Evolutionary conservation across 2,329 filamentous ascomycete genomes (phyloP).

Genomic region (Curvularia sp.): DNA sequence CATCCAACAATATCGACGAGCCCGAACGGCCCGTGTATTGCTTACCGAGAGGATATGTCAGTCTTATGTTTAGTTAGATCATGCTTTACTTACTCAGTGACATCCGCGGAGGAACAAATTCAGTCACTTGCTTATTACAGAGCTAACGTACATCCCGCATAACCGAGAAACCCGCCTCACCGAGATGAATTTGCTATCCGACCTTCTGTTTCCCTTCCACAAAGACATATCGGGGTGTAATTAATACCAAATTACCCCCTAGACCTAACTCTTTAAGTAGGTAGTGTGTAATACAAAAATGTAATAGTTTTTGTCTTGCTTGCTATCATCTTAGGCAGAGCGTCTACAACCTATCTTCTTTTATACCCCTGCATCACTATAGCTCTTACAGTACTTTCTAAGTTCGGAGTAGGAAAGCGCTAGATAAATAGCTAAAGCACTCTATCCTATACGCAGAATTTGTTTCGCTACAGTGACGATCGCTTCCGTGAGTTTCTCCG

Average conservation of each 20-base stretch:
- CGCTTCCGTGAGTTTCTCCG: constrained; percentile 4
- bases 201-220: not conserved
- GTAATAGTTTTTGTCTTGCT: not conserved
- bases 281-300: not conserved
- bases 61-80: too few relatives aligned
- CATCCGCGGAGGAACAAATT: too few relatives aligned
- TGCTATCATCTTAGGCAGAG: not conserved
- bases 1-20: too few relatives aligned
- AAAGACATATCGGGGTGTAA: not conserved
- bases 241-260: not conserved
- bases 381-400: not conserved
- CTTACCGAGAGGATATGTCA: too few relatives aligned
- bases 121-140: too few relatives aligned
- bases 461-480: not conserved
- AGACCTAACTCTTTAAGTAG: not conserved
- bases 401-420: not conserved
- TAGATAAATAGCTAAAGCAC: constrained; percentile 1
- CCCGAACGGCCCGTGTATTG: too few relatives aligned
- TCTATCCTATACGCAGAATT: not conserved
- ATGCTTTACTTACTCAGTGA: too few relatives aligned
- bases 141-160: constrained; percentile 7
- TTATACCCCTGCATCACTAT: constrained; percentile 4
- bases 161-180: constrained; percentile 5
- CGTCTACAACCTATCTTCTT: not conserved
- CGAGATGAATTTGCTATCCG: constrained; percentile 1